Percentiles rank a stretch among this genome's conserved stretches.
These are phyloP conservation scores for Kazachstania taianensis DNA, from an alignment of 805 yeast species.

Conservation along the genomic window DNA sequence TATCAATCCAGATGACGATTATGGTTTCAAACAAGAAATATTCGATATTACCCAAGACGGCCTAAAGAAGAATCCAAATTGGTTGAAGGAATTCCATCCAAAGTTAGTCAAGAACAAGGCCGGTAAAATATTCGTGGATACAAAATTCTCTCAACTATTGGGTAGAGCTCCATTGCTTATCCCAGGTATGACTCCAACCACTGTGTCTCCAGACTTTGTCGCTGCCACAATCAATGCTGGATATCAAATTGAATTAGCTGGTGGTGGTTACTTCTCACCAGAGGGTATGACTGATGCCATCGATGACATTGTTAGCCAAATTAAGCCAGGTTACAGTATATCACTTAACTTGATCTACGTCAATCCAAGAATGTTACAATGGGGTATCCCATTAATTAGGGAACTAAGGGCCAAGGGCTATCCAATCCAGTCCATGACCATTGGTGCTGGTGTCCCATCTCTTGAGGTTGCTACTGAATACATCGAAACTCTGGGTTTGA, in stretches of 20 bases:
- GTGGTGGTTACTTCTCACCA: slow-evolving; percentile 94
- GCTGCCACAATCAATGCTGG: slow-evolving; percentile 94
- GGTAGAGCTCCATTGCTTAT: slow-evolving; percentile 96
- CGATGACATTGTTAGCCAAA: slow-evolving; percentile 54
- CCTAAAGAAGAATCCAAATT: slow-evolving; percentile 76
- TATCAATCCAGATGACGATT: slow-evolving; percentile 62
- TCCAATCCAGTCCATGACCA: slow-evolving; percentile 91
- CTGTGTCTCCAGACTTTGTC: slow-evolving; percentile 89
- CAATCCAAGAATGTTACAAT: slow-evolving; percentile 93
- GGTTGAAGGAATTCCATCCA: slow-evolving; percentile 86
- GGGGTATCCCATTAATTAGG: slow-evolving; percentile 96
- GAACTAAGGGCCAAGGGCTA: slow-evolving; percentile 82
- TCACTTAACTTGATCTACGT: slow-evolving; percentile 91
- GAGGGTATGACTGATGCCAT: slow-evolving; percentile 63
- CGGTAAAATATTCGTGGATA: slow-evolving; percentile 78
- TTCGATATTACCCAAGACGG: slow-evolving; percentile 59
- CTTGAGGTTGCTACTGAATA: slow-evolving; percentile 95
- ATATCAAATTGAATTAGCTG: slow-evolving; percentile 94
- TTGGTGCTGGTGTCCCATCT: slow-evolving; percentile 99
- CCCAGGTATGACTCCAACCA: slow-evolving; percentile 99
- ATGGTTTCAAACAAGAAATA: slow-evolving; percentile 91
- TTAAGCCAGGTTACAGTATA: slow-evolving; percentile 81
- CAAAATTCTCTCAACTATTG: slow-evolving; percentile 83
- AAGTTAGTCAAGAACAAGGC: slow-evolving; percentile 63
- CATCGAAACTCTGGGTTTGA: slow-evolving; percentile 82